These are phyloP conservation scores for Elymus sibiricus DNA, from an alignment of 176 grass and related monocot genomes.

Conservation along the genomic window DNA sequence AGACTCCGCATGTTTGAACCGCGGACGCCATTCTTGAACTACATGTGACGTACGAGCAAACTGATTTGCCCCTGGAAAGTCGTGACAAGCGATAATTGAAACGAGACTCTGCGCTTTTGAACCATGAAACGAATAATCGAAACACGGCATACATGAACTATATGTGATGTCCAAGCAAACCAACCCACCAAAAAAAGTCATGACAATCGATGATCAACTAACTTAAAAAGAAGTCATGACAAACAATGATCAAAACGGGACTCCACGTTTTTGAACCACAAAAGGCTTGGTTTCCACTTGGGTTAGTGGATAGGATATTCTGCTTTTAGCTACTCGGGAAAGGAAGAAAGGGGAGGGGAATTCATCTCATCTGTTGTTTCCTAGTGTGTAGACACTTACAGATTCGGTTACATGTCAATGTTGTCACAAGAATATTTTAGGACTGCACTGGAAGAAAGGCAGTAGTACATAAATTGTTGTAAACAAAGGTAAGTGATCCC, in stretches of 20 bases:
- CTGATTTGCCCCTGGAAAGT: no score
- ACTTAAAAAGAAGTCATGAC: neutral
- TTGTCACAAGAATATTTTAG: neutral
- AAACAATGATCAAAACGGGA: neutral
- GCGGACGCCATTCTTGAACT: no score
- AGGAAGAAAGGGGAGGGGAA: no score
- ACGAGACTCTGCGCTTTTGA: neutral
- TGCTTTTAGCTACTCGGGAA: neutral
- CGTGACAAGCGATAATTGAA: no score
- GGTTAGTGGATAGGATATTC: neutral
- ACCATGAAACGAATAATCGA: neutral
- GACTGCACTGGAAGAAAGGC: neutral
- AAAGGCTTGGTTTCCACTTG: neutral
- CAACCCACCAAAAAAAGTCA: neutral
- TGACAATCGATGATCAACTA: neutral
- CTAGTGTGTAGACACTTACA: neutral
- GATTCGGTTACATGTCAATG: neutral
- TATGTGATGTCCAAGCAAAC: neutral
- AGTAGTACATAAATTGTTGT: neutral
- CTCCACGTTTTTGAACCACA: neutral
- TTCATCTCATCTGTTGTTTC: neutral
- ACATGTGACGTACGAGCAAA: no score
- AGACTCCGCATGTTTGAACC: no score
- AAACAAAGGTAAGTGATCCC: neutral
- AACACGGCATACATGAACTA: neutral